Evolutionary conservation across 2,329 filamentous ascomycete species (phyloP), one percentile per base, ranked within the genome.

Genomic region (Hypomyces rosellus): DNA sequence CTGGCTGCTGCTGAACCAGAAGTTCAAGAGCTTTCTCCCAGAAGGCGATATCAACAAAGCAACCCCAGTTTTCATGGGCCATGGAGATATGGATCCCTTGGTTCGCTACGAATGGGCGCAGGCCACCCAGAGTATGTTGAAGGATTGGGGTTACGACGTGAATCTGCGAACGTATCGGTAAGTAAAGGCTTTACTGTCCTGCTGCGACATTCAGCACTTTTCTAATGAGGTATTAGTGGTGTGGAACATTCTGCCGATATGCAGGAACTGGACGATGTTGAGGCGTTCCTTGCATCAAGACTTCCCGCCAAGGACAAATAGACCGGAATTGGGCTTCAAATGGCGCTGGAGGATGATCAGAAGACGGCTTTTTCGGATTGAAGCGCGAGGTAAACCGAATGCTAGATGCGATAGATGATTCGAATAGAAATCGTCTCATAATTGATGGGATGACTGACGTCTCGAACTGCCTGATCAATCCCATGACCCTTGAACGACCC

Each of bases 41-140:
- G 64, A 68, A 13, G 59, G 41, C 16, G 41, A 52, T 12, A 18
- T 40, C 22, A 72, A 76, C 53, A 80, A 84, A 68, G 75, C 85
- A 25, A 95, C 88, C 1, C 86, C 86, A 1, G 82, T 96, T 55
- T 89, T 92, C 69, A 85, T 95, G 82, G 89, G 80, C 7, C 91
- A 96, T 61, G 91, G 91, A 14, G 77, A 83, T 54, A 71, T 70
- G 1, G 91, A 96, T 66, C 75, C 75, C 12, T 72, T 95, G 3
- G 86, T 96, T 12, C 77, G 75, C 58, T 78, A 82, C 42, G 69
- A 77, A 49, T 85, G 86, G 69, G 90, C 88, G 8, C 69, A 79
- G 63, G 66, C 74, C 68, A 88, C 86, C 15, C 80, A 79, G 6
- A 75, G 87, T 43, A 65, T 76, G 49, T 69, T 96, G 49, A 82